Evolutionary conservation across 1,284 basidiomycete species (phyloP), one percentile per base, ranked within the genome.

Genomic region (Marasmius fiardii): DNA sequence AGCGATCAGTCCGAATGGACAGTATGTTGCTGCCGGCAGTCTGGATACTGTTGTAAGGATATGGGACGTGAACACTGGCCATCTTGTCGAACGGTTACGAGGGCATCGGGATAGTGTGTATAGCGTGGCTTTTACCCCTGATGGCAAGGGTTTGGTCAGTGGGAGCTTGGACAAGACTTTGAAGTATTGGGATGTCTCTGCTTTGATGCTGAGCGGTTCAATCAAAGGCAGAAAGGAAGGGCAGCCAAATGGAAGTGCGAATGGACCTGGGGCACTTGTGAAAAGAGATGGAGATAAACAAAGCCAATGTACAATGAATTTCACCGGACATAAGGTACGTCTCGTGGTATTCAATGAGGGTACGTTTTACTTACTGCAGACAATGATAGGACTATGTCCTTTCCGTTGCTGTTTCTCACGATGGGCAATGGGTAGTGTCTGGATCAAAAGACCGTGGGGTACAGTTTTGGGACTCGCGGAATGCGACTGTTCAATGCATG

Each of bases 381-480:
- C 48, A 44, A 52, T 21, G 28, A 39, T 54, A 86, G 81, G 90
- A 93, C 67, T 92, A 90, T 64, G 90, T 93, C 18, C 74, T 92
- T 28, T 85, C 83, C 14, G 88, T 91, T 37, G 88, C 90, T 21
- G 88, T 92, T 56, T 89, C 88, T 21, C 88, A 90, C 55, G 92
- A 96, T 68, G 89, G 89, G 23, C 81, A 86, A 60, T 95, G 90
- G 87, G 86, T 95, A 61, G 91, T 93, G 2, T 93, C 91, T 20
- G 92, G 93, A 23, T 93, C 91, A 20, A 95, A 95, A 69, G 94
- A 97, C 71, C 83, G 93, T 21, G 86, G 88, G 1, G 91, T 96
- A 35, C 87, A 92, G 68, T 90, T 94, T 68, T 96, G 93, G 92
- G 90, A 95, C 66, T 82, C 88, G 16, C 77, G 78, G 58, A 83